These are phyloP conservation scores for Colletotrichum sp. DNA, from an alignment of 2,329 filamentous ascomycete genomes.

Conservation along the genomic window DNA sequence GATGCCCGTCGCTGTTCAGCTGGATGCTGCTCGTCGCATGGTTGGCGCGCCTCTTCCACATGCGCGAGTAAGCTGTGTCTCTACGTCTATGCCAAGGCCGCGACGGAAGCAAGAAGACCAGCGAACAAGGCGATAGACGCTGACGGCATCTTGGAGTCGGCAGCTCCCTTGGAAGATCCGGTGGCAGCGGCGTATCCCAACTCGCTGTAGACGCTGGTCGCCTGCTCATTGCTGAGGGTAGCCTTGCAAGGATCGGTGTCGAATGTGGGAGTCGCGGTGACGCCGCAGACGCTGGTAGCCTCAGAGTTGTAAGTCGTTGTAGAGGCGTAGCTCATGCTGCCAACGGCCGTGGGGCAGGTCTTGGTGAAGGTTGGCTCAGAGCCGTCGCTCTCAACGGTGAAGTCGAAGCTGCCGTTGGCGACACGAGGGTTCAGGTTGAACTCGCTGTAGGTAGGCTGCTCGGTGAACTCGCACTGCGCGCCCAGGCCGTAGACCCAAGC, in stretches of 20 bases:
- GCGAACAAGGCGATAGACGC: not conserved
- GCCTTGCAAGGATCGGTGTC: conserved; percentile 16
- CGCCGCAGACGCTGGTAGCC: conserved; percentile 17
- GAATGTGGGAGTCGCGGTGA: conserved; percentile 18
- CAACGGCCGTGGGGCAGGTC: conserved; percentile 14
- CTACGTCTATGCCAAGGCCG: not conserved
- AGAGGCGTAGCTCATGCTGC: conserved; percentile 15
- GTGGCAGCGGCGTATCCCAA: conserved; percentile 14
- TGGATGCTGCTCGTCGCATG: not conserved
- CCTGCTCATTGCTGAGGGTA: conserved; percentile 16
- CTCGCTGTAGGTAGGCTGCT: conserved; percentile 17
- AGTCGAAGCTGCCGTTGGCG: conserved; percentile 20
- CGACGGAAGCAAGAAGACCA: not conserved
- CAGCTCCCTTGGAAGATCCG: conserved; percentile 6
- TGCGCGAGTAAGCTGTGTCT: not conserved
- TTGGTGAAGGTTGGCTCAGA: conserved; percentile 18
- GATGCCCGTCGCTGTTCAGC: not conserved
- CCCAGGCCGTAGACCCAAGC: conserved; percentile 17
- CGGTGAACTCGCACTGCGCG: conserved; percentile 16
- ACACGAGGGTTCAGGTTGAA: conserved; percentile 18
- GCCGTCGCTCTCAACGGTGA: conserved; percentile 9
- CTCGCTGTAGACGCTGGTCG: conserved; percentile 13
- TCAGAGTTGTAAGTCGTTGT: conserved; percentile 18
- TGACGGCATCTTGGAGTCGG: not conserved
- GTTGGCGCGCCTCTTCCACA: not conserved